Evolutionary conservation across 164 flowering plant genomes (phyloP).

Genomic region (Aristolochia contorta): DNA sequence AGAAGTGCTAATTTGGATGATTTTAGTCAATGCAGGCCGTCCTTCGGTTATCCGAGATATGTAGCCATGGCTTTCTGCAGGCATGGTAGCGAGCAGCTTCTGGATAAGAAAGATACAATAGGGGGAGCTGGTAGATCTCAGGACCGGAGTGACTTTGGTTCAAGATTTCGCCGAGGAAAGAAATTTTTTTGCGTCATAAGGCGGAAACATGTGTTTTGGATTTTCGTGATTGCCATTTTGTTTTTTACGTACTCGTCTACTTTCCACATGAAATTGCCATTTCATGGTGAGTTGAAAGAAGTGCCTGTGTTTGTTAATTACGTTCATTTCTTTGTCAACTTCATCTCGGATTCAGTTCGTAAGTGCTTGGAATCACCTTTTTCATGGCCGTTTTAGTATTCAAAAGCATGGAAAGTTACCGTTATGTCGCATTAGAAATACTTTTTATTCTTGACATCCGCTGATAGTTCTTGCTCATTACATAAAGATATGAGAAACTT

Average conservation of each 20-base stretch:
- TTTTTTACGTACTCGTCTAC: conserved; percentile 26
- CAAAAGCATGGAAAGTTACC: background rate
- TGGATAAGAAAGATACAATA: conserved; percentile 28
- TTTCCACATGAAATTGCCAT: conserved; percentile 34
- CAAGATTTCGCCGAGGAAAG: conserved; percentile 39
- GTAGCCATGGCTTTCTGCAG: conserved; percentile 28
- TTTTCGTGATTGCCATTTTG: conserved; percentile 28
- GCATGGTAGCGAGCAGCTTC: conserved; percentile 23
- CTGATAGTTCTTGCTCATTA: background rate
- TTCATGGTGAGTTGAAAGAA: conserved; percentile 38
- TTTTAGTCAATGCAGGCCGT: no score
- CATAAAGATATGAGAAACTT: background rate
- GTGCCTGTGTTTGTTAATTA: background rate
- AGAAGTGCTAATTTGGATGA: no score
- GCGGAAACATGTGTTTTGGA: conserved; percentile 32
- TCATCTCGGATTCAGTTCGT: background rate
- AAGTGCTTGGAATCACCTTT: background rate
- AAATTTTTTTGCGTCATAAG: conserved; percentile 36
- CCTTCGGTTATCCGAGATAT: conserved; percentile 8
- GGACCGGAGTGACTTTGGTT: conserved; percentile 20
- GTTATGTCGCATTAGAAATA: no score
- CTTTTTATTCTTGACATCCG: background rate
- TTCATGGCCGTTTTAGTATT: background rate
- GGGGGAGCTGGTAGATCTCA: conserved; percentile 16
- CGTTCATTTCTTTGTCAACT: background rate